phyloP scores from a whole-genome alignment of 192 early-diverging fungal genomes.

The Coemansia sp. region DNA sequence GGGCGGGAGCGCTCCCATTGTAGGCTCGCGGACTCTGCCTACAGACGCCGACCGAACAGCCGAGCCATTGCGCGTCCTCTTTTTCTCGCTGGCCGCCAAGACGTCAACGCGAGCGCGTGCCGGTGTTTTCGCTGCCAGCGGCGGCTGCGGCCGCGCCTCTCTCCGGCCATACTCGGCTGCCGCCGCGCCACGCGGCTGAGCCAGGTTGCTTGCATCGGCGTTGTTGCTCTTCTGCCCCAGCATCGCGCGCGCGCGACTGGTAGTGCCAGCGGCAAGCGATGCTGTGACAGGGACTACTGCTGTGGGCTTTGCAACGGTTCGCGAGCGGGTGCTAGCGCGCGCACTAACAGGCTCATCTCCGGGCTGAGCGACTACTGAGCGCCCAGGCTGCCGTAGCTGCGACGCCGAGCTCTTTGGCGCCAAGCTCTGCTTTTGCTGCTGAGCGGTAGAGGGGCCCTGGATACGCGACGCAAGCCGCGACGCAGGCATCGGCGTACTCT shows the following conservation, averaged over 20 bases:
- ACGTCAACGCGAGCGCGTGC: constrained; percentile 7
- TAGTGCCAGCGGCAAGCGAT: not conserved
- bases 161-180: not conserved
- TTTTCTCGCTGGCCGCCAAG: constrained; percentile 37
- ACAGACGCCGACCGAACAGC: constrained; percentile 15
- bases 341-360: not conserved
- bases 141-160: constrained; percentile 4
- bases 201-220: too few relatives aligned
- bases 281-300: not conserved
- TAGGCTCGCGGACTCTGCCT: not conserved
- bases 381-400: constrained; percentile 1
- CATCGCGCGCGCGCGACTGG: not conserved
- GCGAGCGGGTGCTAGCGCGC: not conserved
- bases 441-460: not conserved
- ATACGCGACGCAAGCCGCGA: not conserved
- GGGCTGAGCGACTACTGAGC: not conserved
- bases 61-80: constrained; percentile 44
- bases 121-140: constrained; percentile 25
- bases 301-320: not conserved
- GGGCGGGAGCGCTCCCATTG: not conserved
- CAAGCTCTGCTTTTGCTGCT: not conserved
- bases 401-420: not conserved
- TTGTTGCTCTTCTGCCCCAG: not conserved
- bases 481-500: constrained; percentile 9
- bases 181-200: too few relatives aligned